Conservation (phyloP, 1,284 basidiomycete genomes). For the Clitocybe nebularis region DNA sequence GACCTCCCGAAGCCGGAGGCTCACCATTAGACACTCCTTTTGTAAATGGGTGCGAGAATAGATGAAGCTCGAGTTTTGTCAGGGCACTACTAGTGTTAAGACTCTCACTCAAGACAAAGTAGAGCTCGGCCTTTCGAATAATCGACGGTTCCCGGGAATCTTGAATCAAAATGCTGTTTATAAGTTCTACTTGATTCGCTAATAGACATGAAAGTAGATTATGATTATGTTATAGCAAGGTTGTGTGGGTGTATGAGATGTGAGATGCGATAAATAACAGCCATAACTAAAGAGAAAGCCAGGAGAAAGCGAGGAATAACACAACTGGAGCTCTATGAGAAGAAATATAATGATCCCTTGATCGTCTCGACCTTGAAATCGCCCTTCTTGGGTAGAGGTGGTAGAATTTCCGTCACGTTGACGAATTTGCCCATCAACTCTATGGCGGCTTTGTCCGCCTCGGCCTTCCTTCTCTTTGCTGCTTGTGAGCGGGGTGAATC, state of each 20-base stretch:
- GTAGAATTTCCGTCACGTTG: constrained; percentile 73
- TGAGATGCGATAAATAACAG: background rate
- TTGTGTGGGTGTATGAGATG: background rate
- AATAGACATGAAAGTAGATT: background rate
- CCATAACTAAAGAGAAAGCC: background rate
- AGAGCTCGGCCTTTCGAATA: no score
- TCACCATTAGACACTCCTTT: constrained; percentile 34
- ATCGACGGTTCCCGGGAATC: no score
- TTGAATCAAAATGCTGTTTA: no score
- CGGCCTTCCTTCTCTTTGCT: constrained; percentile 16
- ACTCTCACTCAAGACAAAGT: no score
- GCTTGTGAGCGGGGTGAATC: constrained; percentile 19
- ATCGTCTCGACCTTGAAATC: constrained; percentile 86
- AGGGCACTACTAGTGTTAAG: background rate
- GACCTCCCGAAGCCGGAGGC: constrained; percentile 39
- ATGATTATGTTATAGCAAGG: background rate
- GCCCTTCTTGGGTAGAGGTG: constrained; percentile 84
- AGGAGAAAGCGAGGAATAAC: constrained; percentile 5
- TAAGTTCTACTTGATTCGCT: no score
- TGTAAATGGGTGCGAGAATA: constrained; percentile 17
- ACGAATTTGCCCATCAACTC: constrained; percentile 63
- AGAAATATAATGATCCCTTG: constrained; percentile 85
- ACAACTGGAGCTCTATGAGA: constrained; percentile 54
- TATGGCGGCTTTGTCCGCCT: constrained; percentile 23
- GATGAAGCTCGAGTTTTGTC: constrained; percentile 10